Conservation (phyloP, 768 basidiomycete genomes). For the Kwoniella pini region DNA sequence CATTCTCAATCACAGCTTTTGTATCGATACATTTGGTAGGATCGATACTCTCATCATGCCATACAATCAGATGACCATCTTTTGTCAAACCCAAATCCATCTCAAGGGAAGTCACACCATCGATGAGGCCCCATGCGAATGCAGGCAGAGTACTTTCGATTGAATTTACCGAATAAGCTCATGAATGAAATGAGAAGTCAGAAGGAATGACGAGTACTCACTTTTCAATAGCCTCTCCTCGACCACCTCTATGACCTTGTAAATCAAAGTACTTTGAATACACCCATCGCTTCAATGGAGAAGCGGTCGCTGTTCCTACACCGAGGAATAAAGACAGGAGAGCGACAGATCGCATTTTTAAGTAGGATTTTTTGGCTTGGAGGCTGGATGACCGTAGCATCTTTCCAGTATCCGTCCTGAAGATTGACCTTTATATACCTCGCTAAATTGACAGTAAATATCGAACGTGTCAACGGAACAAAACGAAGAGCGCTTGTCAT, state of each 20-base stretch:
- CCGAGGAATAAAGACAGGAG: conserved; percentile 8
- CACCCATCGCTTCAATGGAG: conserved; percentile 28
- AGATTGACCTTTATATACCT: no score
- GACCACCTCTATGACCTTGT: conserved; percentile 62
- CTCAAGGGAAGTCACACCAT: conserved; percentile 75
- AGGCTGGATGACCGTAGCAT: not conserved
- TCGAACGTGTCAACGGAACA: no score
- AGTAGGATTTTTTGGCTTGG: not conserved
- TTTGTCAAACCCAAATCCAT: conserved; percentile 61
- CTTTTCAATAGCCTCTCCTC: conserved; percentile 72
- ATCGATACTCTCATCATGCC: conserved; percentile 73
- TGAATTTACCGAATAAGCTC: no score
- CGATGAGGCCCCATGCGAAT: conserved; percentile 77
- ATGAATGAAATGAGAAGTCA: no score
- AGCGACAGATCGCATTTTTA: conserved; percentile 13
- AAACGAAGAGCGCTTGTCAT: no score
- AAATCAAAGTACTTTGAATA: conserved; percentile 41
- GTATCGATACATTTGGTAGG: conserved; percentile 71
- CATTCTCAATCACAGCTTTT: conserved; percentile 56
- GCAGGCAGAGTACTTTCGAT: conserved; percentile 61
- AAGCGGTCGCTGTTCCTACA: conserved; percentile 13
- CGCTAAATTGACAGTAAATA: no score
- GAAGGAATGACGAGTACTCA: no score
- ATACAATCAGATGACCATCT: conserved; percentile 74
- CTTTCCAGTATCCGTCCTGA: no score